Base-by-base conservation (phyloP, 202 grass and related monocot species). In the Brachypodium distachyon region DNA sequence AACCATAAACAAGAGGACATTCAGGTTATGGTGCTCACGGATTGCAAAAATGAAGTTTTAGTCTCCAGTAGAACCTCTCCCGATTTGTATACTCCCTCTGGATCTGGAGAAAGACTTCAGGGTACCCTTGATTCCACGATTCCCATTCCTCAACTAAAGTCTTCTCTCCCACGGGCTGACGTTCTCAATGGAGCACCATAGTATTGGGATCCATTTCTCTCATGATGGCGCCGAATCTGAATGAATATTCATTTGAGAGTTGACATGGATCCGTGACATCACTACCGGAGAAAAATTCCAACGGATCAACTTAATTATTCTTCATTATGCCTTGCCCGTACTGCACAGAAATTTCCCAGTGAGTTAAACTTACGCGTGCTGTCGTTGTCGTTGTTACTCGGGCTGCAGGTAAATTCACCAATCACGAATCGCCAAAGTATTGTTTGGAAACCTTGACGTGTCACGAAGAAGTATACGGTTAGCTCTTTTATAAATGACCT, bases 91-190 rank as follows among this genome's bases (percentile, higher is more conserved):
- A 12, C 56, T 21, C 14, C 27, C 1, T 3, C 14, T 58, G 43
- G 65, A 44, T 48, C 27, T 37, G 10, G 57, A 5, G 22, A 58
- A 17, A 51, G 29, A 33, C n/a, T n/a, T n/a, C n/a, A n/a, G n/a
- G 26, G 27, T 9, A 43, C 32, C 7, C n/a, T 10, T 19, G 19
- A 2, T 31, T n/a, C 28, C 22, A 28, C 12, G 26, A 57, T 44
- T 77, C 39, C 49, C 67, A 33, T 52, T 78, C 40, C 73, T 78
- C 66, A 52, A 47, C 28, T 9, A 7, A 68, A 83, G 25, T 33
- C 25, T 42, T 52, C 29, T 10, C 26, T 44, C 18, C 50, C 40
- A 27, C 14, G 64, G 64, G 39, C 46, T 57, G 16, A 32, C 46
- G 57, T 72, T 36, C 49, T 37, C 72, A 42, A 4, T 34, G 48